Evolutionary conservation across 2,329 filamentous ascomycete species (phyloP).

Genomic region (Phaeosphaeriaceae sp.): DNA sequence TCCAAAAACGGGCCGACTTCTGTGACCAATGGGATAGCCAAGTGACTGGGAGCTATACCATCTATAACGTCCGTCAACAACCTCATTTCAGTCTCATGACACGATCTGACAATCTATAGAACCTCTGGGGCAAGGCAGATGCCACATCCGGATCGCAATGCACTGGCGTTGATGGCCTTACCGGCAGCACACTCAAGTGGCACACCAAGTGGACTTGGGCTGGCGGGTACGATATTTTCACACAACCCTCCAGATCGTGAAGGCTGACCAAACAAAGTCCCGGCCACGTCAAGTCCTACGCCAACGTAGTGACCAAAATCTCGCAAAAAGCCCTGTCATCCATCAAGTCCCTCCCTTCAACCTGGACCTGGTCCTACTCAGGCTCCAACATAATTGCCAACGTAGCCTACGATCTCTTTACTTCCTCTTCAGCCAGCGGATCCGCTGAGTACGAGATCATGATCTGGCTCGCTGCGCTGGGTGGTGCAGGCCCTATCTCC

Average conservation of each 20-base stretch:
- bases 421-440: conserved; percentile 56
- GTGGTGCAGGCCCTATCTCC: conserved; percentile 67
- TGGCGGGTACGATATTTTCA: conserved; percentile 43
- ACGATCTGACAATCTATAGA: conserved; percentile 11
- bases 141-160: conserved; percentile 57
- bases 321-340: conserved; percentile 40
- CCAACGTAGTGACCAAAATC: conserved; percentile 52
- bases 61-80: conserved; percentile 34
- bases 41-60: conserved; percentile 39
- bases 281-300: conserved; percentile 53
- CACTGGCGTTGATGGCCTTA: conserved; percentile 52
- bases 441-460: conserved; percentile 69
- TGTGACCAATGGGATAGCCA: conserved; percentile 43
- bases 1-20: conserved; percentile 43
- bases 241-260: not conserved
- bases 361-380: conserved; percentile 60
- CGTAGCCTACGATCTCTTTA: conserved; percentile 71
- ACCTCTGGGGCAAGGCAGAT: conserved; percentile 54
- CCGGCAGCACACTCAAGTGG: conserved; percentile 52
- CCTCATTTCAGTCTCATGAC: not conserved
- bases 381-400: conserved; percentile 61
- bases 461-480: conserved; percentile 69
- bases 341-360: conserved; percentile 54
- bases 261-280: conserved; percentile 21
- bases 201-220: conserved; percentile 55